A percentile compares a stretch with the other conserved stretches of the same genome.
These are phyloP conservation scores for Xylariaceae sp. DNA, from an alignment of 2,329 filamentous ascomycete genomes.

Conservation along the genomic window DNA sequence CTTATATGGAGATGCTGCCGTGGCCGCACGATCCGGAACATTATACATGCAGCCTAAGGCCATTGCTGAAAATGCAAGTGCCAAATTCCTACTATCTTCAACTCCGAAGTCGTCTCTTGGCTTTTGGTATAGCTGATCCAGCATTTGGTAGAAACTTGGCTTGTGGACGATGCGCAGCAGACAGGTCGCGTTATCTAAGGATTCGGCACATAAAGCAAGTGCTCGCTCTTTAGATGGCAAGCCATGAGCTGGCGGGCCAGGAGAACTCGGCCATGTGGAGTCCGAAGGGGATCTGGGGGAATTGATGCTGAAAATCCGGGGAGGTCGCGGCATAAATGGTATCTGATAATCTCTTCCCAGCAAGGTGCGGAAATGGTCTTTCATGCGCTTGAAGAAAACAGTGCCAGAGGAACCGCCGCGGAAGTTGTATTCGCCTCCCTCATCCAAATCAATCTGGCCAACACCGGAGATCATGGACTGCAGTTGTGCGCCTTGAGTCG, in stretches of 20 bases:
- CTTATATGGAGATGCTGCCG: slow-evolving; percentile 28
- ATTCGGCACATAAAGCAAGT: slow-evolving; percentile 35
- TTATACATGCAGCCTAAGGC: slow-evolving; percentile 59
- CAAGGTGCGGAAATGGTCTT: slow-evolving; percentile 78
- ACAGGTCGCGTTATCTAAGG: slow-evolving; percentile 38
- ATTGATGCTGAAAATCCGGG: slow-evolving; percentile 57
- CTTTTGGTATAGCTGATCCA: slow-evolving; percentile 64
- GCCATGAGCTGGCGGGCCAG: slow-evolving; percentile 54
- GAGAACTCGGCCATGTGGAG: slow-evolving; percentile 57
- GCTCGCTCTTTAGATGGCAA: slow-evolving; percentile 63
- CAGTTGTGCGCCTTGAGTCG: slow-evolving; percentile 61
- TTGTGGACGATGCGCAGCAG: slow-evolving; percentile 61
- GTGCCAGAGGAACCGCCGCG: slow-evolving; percentile 89
- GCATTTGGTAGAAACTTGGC: slow-evolving; percentile 64
- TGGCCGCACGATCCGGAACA: slow-evolving; percentile 24
- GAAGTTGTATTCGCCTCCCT: slow-evolving; percentile 90
- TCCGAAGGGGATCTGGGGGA: slow-evolving; percentile 62
- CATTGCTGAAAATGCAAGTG: slow-evolving; percentile 57
- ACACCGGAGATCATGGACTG: slow-evolving; percentile 94
- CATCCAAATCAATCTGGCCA: slow-evolving; percentile 85
- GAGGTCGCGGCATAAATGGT: slow-evolving; percentile 53
- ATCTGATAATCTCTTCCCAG: slow-evolving; percentile 61
- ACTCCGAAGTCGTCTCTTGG: slow-evolving; percentile 51
- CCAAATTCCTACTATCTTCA: slow-evolving; percentile 55
- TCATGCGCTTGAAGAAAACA: slow-evolving; percentile 82